phyloP scores from a whole-genome alignment of 441 rosid genomes.

The Bocquillonia castaneifolia region DNA sequence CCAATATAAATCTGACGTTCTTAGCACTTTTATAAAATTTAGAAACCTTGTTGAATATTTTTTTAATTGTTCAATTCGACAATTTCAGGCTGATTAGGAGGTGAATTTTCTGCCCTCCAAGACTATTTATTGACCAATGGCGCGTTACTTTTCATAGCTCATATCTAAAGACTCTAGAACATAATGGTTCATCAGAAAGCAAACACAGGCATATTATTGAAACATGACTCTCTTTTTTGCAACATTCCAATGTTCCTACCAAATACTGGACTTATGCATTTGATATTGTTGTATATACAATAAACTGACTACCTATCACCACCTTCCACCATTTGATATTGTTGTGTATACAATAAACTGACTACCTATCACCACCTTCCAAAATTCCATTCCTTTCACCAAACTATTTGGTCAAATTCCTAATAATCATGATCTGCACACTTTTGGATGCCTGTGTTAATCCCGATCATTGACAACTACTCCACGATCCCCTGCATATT shows the following conservation, averaged over 20 bases:
- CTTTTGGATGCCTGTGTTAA: not conserved
- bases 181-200: not conserved
- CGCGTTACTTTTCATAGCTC: not conserved
- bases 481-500: no score
- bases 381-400: not conserved
- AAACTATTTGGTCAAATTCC: not conserved
- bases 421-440: not conserved
- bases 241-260: not conserved
- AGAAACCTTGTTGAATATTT: not conserved
- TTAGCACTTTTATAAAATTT: no score
- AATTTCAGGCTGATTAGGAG: no score
- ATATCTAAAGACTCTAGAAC: not conserved
- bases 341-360: no score
- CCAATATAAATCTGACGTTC: not conserved
- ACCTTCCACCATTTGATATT: no score
- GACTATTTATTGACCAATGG: not conserved
- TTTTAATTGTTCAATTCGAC: no score
- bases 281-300: not conserved
- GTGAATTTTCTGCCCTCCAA: not conserved
- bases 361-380: no score
- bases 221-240: not conserved
- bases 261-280: not conserved
- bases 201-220: not conserved
- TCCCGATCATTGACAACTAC: no score
- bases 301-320: not conserved